Evolutionary conservation across 495 filamentous ascomycete genomes (phyloP), one percentile per base, ranked within the genome.

Genomic region (Podospora bellae-mahoneyi): DNA sequence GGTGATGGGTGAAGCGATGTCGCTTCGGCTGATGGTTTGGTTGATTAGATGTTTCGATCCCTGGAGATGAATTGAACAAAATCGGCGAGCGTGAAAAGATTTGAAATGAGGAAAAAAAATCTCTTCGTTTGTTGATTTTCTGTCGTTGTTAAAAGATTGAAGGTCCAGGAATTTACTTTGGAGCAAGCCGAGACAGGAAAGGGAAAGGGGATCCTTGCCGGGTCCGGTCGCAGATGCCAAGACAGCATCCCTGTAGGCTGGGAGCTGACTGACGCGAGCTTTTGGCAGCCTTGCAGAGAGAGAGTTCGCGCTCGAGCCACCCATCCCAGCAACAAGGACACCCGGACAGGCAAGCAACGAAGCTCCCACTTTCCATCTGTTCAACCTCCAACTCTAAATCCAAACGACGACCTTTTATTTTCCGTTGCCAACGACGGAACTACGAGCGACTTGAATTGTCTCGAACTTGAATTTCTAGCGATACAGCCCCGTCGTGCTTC

Each of bases 251-350:
- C 57, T 53, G 58, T 32, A 32, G 30, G 30, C 30, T 32, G 7
- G 30, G 30, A 32, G 30, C 26, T 23, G 57, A 72, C 70, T 72
- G 67, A 72, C 70, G 70, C 70, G 70, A 72, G 67, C 67, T 64
- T 60, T 72, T 48, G 39, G 70, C 70, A 67, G 70, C 70, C 70
- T 72, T 69, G 67, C 67, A 66, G 64, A 62, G 34, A 66, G 64
- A 62, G 34, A 65, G 27, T 32, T 56, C 64, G 63, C 64, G 67
- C 67, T 69, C 63, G 62, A 68, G 55, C 55, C 55, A 58, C 55
- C n/a, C 55, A 48, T 2, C 39, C 63, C 63, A 20, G 58, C 59
- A 59, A 53, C 54, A 65, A 54, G 63, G 63, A 34, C 53, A 30
- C 18, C 18, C 55, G 4, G 23, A n/a, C 55, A 58, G 23, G 61